Evolutionary conservation across 2,329 filamentous ascomycete genomes (phyloP).

Genomic region (Didymellaceae sp.): DNA sequence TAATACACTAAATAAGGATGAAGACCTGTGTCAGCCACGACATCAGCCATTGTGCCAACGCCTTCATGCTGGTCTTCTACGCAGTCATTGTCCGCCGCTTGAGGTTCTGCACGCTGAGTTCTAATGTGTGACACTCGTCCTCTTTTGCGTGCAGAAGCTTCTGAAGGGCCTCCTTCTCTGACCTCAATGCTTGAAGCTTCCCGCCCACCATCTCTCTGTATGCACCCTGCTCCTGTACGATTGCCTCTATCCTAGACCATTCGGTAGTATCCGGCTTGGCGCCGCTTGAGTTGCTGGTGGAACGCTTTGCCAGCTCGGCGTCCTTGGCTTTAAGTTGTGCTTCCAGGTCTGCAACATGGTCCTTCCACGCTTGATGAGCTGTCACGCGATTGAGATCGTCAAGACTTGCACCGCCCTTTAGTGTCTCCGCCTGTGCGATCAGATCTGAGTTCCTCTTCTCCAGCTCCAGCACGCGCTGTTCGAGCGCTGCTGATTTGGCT

Average conservation of each 20-base stretch:
- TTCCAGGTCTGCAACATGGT: slow-evolving; percentile 39
- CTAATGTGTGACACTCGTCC: slow-evolving; percentile 48
- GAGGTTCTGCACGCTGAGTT: slow-evolving; percentile 45
- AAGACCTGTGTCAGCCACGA: slow-evolving; percentile 6
- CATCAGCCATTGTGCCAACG: slow-evolving; percentile 1
- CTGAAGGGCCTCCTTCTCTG: slow-evolving; percentile 51
- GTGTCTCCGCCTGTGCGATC: slow-evolving; percentile 35
- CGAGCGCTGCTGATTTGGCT: slow-evolving; percentile 51
- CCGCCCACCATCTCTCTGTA: slow-evolving; percentile 49
- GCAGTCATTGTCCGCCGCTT: slow-evolving; percentile 30
- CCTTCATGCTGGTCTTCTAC: neutral
- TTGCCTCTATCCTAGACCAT: slow-evolving; percentile 47
- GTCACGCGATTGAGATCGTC: slow-evolving; percentile 44
- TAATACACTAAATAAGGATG: neutral
- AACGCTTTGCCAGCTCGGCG: slow-evolving; percentile 33
- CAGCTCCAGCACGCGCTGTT: slow-evolving; percentile 52
- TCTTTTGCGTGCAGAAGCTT: slow-evolving; percentile 49
- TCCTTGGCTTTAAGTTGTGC: slow-evolving; percentile 41
- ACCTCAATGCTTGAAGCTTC: slow-evolving; percentile 47
- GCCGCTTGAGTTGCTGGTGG: slow-evolving; percentile 14
- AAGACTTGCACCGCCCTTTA: slow-evolving; percentile 37
- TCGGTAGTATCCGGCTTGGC: slow-evolving; percentile 22
- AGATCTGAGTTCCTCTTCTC: slow-evolving; percentile 51
- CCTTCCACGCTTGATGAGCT: slow-evolving; percentile 47
- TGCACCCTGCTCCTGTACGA: slow-evolving; percentile 49